phyloP scores from a whole-genome alignment of 805 yeast species.

The Saccharomycopsis fibuligera region DNA sequence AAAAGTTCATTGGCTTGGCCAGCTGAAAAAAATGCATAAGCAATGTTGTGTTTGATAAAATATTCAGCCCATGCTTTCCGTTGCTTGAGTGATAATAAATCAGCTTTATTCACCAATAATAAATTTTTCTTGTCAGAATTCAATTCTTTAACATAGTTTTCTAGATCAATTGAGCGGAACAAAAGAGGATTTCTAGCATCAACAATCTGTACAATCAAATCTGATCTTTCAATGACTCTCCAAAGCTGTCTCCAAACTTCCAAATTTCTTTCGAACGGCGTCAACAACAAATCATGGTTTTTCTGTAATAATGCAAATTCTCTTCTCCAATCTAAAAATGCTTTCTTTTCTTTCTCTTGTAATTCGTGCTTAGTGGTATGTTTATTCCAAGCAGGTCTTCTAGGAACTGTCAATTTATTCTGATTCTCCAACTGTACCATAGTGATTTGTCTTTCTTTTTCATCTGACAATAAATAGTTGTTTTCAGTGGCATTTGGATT shows the following conservation, averaged over 20 bases:
- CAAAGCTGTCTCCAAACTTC: slow-evolving; percentile 98
- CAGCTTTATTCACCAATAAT: slow-evolving; percentile 89
- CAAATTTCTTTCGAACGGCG: slow-evolving; percentile 94
- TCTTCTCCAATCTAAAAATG: slow-evolving; percentile 93
- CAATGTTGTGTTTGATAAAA: slow-evolving; percentile 60
- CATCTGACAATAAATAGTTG: slow-evolving; percentile 57
- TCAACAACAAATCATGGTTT: slow-evolving; percentile 68
- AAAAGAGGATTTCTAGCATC: slow-evolving; percentile 93
- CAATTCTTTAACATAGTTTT: slow-evolving; percentile 70
- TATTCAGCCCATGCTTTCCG: slow-evolving; percentile 83
- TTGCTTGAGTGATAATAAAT: slow-evolving; percentile 70
- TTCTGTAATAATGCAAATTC: slow-evolving; percentile 81
- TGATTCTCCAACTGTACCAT: slow-evolving; percentile 63
- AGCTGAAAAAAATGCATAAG: slow-evolving; percentile 91
- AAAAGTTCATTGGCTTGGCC: slow-evolving; percentile 70
- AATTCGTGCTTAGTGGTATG: slow-evolving; percentile 67
- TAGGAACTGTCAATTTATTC: slow-evolving; percentile 74
- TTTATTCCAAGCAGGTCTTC: slow-evolving; percentile 84
- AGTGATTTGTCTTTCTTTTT: slow-evolving; percentile 56
- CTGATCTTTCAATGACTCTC: slow-evolving; percentile 96
- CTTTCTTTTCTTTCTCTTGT: slow-evolving; percentile 80
- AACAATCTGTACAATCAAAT: slow-evolving; percentile 91
- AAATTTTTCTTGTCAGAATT: slow-evolving; percentile 73
- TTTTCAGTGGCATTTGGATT: slow-evolving; percentile 44
- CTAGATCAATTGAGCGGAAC: slow-evolving; percentile 85